These are phyloP conservation scores for Rhodocollybia butyracea DNA, from an alignment of 768 basidiomycete species.

Conservation along the genomic window DNA sequence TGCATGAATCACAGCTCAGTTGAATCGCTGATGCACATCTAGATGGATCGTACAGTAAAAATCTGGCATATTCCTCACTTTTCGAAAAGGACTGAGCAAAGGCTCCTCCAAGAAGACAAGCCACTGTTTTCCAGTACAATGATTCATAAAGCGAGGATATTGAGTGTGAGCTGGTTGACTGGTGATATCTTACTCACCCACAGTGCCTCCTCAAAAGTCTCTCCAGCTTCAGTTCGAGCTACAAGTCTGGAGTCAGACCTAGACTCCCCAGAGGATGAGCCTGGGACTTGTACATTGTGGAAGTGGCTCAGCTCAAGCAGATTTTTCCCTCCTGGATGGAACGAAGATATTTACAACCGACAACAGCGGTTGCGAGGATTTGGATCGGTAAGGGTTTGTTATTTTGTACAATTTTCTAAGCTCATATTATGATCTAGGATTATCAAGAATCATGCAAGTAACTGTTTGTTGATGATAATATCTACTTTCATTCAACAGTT, in stretches of 20 bases:
- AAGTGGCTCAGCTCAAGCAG: constrained; percentile 65
- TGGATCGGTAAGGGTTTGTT: constrained; percentile 46
- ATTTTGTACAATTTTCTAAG: not conserved
- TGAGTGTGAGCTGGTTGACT: constrained; percentile 62
- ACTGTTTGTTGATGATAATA: not conserved
- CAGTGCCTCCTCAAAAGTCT: constrained; percentile 35
- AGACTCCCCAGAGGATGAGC: constrained; percentile 24
- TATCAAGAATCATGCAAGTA: constrained; percentile 71
- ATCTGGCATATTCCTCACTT: constrained; percentile 62
- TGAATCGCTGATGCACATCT: constrained; percentile 3
- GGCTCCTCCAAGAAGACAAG: constrained; percentile 58
- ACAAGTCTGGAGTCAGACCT: not conserved
- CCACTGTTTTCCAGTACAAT: constrained; percentile 64
- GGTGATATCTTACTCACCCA: constrained; percentile 54
- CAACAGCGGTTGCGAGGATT: constrained; percentile 50
- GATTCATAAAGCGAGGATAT: constrained; percentile 62
- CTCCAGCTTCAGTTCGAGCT: not conserved
- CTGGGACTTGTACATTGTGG: constrained; percentile 60
- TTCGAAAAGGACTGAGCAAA: constrained; percentile 18
- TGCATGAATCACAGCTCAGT: not conserved
- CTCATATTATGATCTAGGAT: constrained; percentile 41
- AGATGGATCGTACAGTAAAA: constrained; percentile 75
- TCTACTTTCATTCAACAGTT: not conserved
- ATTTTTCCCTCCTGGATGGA: constrained; percentile 49
- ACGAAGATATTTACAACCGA: constrained; percentile 22